Evolutionary conservation across 208 protist species (phyloP), one percentile per base, ranked within the genome.

Genomic region (Balamuthia mandrillaris): DNA sequence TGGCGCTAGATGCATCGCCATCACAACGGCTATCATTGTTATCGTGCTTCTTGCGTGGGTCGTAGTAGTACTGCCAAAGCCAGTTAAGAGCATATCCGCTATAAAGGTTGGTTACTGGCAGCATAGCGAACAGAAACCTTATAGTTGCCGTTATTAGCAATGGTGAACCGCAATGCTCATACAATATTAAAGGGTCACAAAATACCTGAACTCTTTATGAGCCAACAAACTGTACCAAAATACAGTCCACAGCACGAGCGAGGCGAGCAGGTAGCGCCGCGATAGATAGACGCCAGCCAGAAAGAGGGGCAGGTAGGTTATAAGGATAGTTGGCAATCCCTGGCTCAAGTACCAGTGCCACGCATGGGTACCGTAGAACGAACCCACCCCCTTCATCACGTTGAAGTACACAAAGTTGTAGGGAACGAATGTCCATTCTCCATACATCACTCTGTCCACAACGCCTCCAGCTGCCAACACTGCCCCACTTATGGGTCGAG

Each of bases 141-240:
- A 21, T 6, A 65, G 16, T 29, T 9, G 47, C 47, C 58, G 2
- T 24, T 3, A 21, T 35, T 6, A 63, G 33, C 24, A 63, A 63
- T 9, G 24, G 6, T 63, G 24, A 12, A 24, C 18, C 31, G 95
- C 14, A 31, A 93, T 89, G 0, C 95, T 58, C 18, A 95, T 78
- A 4, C 90, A 72, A 65, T 92, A 93, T 21, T 96, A 47, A 86
- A 96, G 96, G 60, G n/a, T n/a, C n/a, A n/a, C n/a, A n/a, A n/a
- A 33, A 9, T 68, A 70, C 61, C 96, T 93, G 86, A 96, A 96
- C 84, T 98, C 96, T 82, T 98, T 98, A 90, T 98, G 96, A 0
- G 70, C 81, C 29, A 97, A 86, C 9, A 93, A 65, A 63, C 93
- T 96, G 85, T 97, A 94, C n/a, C 91, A 61, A 0, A 81, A 1